These are phyloP conservation scores for Pyrenopolyporus hunteri DNA, from an alignment of 495 filamentous ascomycete species.

Conservation along the genomic window DNA sequence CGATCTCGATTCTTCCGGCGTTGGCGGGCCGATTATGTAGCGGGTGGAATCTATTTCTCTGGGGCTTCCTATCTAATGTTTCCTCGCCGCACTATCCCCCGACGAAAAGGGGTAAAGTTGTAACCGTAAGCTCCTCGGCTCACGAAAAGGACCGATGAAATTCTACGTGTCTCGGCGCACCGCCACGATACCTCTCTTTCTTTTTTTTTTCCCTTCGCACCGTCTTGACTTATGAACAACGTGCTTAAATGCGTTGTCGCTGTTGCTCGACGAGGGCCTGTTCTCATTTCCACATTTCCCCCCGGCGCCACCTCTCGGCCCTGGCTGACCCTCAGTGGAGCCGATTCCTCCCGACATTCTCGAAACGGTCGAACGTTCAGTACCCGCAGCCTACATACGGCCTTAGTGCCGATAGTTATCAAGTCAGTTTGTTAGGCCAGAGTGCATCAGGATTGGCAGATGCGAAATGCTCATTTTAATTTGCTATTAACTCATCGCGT, in stretches of 20 bases:
- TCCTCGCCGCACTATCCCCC: constrained; percentile 21
- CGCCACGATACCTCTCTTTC: neutral
- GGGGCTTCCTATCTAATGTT: constrained; percentile 23
- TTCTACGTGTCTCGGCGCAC: constrained; percentile 4
- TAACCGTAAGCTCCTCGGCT: constrained; percentile 14
- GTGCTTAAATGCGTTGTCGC: constrained; percentile 3
- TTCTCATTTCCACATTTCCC: neutral
- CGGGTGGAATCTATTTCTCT: constrained; percentile 14
- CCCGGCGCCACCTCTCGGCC: constrained; percentile 20
- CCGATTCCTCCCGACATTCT: constrained; percentile 32
- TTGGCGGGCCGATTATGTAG: constrained; percentile 32
- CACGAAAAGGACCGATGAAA: constrained; percentile 30
- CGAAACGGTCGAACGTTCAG: neutral
- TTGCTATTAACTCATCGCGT: neutral
- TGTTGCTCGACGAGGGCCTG: constrained; percentile 4
- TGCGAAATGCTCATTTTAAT: neutral
- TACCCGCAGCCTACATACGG: too few relatives aligned
- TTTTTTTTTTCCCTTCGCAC: neutral
- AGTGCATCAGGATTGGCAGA: too few relatives aligned
- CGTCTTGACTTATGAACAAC: too few relatives aligned
- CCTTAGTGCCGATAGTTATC: too few relatives aligned
- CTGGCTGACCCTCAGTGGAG: constrained; percentile 11
- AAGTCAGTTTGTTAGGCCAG: constrained; percentile 2
- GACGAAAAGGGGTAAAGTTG: constrained; percentile 20
- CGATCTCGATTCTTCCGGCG: constrained; percentile 23